Evolutionary conservation across 2,329 filamentous ascomycete species (phyloP).

Genomic region (Clonostachys solani): DNA sequence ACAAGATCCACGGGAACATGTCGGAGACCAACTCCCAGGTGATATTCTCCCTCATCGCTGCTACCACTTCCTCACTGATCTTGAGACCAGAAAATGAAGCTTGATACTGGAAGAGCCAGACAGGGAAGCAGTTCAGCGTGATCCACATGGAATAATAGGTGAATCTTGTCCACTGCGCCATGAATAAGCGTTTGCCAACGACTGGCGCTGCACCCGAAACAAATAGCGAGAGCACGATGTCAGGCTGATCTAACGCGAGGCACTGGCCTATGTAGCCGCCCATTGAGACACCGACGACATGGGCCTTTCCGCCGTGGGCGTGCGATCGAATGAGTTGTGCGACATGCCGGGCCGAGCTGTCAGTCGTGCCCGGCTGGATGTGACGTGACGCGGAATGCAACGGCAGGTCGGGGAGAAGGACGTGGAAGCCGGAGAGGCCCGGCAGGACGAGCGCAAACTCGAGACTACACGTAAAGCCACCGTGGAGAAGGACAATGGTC

Average conservation of each 20-base stretch:
- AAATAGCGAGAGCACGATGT: conserved; percentile 25
- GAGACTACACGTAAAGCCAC: conserved; percentile 22
- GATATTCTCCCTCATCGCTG: conserved; percentile 24
- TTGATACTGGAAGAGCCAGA: conserved; percentile 15
- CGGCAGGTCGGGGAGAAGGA: conserved; percentile 31
- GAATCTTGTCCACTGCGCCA: conserved; percentile 18
- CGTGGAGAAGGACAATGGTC: conserved; percentile 24
- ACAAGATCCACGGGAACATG: conserved; percentile 14
- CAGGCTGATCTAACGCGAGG: conserved; percentile 23
- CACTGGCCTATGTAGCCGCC: conserved; percentile 28
- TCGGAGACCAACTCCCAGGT: conserved; percentile 15
- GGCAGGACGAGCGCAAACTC: conserved; percentile 26
- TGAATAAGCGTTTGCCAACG: conserved; percentile 12
- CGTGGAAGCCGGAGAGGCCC: conserved; percentile 27
- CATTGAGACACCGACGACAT: conserved; percentile 33
- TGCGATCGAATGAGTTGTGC: conserved; percentile 25
- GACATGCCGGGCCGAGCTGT: conserved; percentile 21
- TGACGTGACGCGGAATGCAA: conserved; percentile 28
- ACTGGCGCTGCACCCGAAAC: conserved; percentile 25
- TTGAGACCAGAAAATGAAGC: conserved; percentile 17
- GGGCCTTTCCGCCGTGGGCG: conserved; percentile 27
- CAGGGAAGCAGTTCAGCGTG: conserved; percentile 17
- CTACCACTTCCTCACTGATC: conserved; percentile 18
- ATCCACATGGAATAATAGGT: conserved; percentile 15
- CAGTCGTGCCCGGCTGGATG: conserved; percentile 22